Conservation (phyloP, 176 grass and related monocot species). For the Zoysia japonica region DNA sequence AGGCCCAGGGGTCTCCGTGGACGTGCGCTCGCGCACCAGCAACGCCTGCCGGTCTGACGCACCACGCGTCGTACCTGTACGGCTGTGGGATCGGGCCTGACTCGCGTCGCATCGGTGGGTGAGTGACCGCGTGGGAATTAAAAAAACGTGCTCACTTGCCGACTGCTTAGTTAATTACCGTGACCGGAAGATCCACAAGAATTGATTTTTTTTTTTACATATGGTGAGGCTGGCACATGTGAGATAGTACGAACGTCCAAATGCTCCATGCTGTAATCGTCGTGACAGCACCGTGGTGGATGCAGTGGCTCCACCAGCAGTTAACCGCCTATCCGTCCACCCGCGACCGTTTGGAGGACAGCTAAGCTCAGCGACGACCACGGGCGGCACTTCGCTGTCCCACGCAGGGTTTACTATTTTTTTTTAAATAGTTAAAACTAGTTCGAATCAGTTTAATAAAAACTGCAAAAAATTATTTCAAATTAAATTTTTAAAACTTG, state of each 20-base stretch:
- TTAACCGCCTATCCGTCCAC: not conserved
- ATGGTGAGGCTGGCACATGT: not conserved
- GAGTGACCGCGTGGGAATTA: not conserved
- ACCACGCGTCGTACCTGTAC: slow-evolving; percentile 24
- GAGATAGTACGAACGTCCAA: not conserved
- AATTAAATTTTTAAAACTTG: no score
- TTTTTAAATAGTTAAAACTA: no score
- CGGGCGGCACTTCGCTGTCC: no score
- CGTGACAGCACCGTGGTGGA: not conserved
- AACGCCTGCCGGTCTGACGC: not conserved
- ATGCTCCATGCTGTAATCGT: not conserved
- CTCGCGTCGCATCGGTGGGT: not conserved
- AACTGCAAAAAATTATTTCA: no score
- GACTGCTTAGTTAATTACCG: not conserved
- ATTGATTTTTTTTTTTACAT: not conserved
- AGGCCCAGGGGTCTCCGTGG: slow-evolving; percentile 38
- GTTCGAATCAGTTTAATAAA: no score
- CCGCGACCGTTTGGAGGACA: not conserved
- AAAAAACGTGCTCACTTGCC: not conserved
- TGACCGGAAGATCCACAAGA: not conserved
- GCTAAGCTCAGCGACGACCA: not conserved
- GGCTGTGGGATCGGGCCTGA: not conserved
- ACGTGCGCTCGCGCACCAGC: not conserved
- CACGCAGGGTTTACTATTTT: no score
- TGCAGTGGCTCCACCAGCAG: not conserved